Evolutionary conservation across 129 eudicot species (phyloP).

Genomic region (Centrapalus pauciflorus): DNA sequence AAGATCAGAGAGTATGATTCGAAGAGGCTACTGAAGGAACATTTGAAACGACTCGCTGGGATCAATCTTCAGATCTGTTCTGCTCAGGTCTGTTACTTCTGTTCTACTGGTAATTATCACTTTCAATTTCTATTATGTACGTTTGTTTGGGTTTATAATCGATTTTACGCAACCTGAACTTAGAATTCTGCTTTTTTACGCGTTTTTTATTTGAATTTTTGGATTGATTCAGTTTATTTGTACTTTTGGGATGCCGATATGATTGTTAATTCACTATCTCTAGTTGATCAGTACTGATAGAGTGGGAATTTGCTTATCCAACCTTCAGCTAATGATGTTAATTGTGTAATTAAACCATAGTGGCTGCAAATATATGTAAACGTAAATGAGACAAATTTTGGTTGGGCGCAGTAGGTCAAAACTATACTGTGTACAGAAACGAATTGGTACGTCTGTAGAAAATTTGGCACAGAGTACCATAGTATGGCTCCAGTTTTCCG

Average conservation of each 20-base stretch:
- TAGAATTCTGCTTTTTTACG: background rate
- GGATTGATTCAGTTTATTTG: background rate
- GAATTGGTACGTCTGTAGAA: no score
- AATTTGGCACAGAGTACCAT: no score
- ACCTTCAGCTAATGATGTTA: no score
- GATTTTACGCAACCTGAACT: background rate
- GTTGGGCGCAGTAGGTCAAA: no score
- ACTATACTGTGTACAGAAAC: no score
- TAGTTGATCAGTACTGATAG: no score
- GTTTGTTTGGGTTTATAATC: background rate
- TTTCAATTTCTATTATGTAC: background rate
- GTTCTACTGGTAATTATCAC: background rate
- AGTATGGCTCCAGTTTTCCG: no score
- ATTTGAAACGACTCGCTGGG: slow-evolving; percentile 46
- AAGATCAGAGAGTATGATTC: slow-evolving; percentile 82
- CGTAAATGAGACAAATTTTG: no score
- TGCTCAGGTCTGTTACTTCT: slow-evolving; percentile 43
- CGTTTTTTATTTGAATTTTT: background rate
- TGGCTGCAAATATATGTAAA: no score
- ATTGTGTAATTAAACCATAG: no score
- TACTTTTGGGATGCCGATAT: background rate
- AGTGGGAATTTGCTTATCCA: no score
- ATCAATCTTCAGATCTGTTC: slow-evolving; percentile 59
- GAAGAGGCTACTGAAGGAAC: slow-evolving; percentile 65
- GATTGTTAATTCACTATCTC: background rate